Evolutionary conservation across 1,139 yeast species (phyloP).

Genomic region (Scheffersomyces quercinus): DNA sequence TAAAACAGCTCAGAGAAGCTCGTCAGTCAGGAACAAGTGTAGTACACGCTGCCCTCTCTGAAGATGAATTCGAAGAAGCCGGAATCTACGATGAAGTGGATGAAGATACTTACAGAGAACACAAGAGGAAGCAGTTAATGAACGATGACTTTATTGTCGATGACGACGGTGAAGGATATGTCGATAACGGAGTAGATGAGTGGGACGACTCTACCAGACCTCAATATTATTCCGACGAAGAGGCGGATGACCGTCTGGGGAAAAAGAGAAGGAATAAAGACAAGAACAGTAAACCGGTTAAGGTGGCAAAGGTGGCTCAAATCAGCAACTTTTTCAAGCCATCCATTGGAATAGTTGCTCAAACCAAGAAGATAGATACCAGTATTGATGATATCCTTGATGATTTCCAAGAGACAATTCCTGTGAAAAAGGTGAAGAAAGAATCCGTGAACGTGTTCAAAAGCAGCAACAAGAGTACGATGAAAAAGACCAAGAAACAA

Average conservation of each 20-base stretch:
- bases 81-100: constrained; percentile 83
- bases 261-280: constrained; percentile 25
- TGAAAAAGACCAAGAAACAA: constrained; percentile 6
- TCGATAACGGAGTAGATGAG: constrained; percentile 88
- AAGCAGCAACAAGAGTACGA: neutral
- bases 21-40: constrained; percentile 36
- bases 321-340: constrained; percentile 59
- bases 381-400: constrained; percentile 49
- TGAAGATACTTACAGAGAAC: constrained; percentile 73
- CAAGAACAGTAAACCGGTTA: constrained; percentile 36
- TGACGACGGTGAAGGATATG: constrained; percentile 88
- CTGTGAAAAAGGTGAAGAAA: constrained; percentile 20
- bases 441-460: constrained; percentile 8
- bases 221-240: constrained; percentile 56
- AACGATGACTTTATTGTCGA: constrained; percentile 94
- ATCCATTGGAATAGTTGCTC: constrained; percentile 31
- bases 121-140: constrained; percentile 76
- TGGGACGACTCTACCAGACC: constrained; percentile 65
- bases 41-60: constrained; percentile 18
- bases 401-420: constrained; percentile 32
- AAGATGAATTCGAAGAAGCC: constrained; percentile 35
- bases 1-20: constrained; percentile 43
- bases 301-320: constrained; percentile 49
- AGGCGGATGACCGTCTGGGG: constrained; percentile 28
- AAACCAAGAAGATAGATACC: constrained; percentile 32